Conservation (phyloP, 768 basidiomycete species). For the Boletellus ananiceps region DNA sequence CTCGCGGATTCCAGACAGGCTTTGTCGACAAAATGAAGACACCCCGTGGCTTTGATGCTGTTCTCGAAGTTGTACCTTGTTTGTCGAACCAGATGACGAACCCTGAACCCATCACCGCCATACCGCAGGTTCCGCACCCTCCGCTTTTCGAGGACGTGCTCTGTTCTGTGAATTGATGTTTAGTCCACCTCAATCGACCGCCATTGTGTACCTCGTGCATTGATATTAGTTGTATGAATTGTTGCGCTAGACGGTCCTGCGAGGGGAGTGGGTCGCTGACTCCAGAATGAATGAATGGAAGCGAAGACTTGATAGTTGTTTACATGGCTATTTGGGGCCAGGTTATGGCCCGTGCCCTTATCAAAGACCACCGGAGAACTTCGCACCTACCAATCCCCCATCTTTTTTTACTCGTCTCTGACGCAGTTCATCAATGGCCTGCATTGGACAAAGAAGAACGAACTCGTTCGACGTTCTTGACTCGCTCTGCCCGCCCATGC, state of each 20-base stretch:
- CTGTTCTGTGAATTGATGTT: background rate
- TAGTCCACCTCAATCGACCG: background rate
- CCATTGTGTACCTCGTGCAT: background rate
- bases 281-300: background rate
- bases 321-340: slow-evolving; percentile 7
- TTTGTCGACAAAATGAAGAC: slow-evolving; percentile 30
- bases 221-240: background rate
- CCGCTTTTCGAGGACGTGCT: background rate
- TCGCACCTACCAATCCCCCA: background rate
- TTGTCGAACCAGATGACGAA: background rate
- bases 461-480: slow-evolving; percentile 9
- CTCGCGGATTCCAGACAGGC: slow-evolving; percentile 48
- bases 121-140: background rate
- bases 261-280: background rate
- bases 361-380: background rate
- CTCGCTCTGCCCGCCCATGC: background rate
- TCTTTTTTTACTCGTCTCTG: slow-evolving; percentile 1
- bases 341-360: background rate
- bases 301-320: slow-evolving; percentile 20
- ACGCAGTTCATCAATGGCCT: slow-evolving; percentile 2
- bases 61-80: background rate
- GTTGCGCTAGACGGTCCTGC: background rate
- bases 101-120: slow-evolving; percentile 6
- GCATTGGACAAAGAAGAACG: background rate
- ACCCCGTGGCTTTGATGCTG: slow-evolving; percentile 14